Evolutionary conservation across 2,329 filamentous ascomycete species (phyloP).

Genomic region (Juglanconis sp.): DNA sequence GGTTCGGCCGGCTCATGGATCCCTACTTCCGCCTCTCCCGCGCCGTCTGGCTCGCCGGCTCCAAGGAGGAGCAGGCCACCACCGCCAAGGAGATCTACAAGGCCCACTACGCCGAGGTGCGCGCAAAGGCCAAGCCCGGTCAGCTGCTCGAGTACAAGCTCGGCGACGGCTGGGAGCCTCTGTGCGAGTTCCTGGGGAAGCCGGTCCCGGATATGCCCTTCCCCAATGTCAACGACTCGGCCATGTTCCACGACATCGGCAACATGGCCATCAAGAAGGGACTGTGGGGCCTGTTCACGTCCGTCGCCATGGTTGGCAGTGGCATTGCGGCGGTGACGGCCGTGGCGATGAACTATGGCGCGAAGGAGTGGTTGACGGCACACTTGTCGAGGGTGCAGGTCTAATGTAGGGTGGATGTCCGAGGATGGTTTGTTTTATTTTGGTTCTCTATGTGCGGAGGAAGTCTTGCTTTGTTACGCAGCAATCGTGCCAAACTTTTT

Average conservation of each 20-base stretch:
- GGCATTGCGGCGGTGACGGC: conserved; percentile 7
- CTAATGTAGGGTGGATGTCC: background rate
- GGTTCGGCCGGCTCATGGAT: conserved; percentile 11
- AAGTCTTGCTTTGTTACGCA: no score
- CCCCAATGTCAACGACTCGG: conserved; percentile 13
- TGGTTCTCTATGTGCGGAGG: no score
- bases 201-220: conserved; percentile 13
- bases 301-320: conserved; percentile 6
- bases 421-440: background rate
- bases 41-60: background rate
- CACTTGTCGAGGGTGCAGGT: background rate
- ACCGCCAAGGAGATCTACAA: conserved; percentile 15
- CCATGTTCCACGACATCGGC: conserved; percentile 9
- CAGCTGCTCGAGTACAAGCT: conserved; percentile 15
- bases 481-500: no score
- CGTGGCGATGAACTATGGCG: conserved; percentile 11
- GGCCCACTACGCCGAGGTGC: conserved; percentile 12
- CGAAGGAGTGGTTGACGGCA: conserved; percentile 5
- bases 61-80: conserved; percentile 10
- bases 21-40: conserved; percentile 10
- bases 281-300: conserved; percentile 3
- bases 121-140: conserved; percentile 3
- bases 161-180: conserved; percentile 16
- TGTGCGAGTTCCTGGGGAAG: conserved; percentile 16
- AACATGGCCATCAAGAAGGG: conserved; percentile 1